Percentiles rank a stretch among this genome's conserved stretches.
phyloP scores from a whole-genome alignment of 1,284 basidiomycete species.

The Ustilago lituana region DNA sequence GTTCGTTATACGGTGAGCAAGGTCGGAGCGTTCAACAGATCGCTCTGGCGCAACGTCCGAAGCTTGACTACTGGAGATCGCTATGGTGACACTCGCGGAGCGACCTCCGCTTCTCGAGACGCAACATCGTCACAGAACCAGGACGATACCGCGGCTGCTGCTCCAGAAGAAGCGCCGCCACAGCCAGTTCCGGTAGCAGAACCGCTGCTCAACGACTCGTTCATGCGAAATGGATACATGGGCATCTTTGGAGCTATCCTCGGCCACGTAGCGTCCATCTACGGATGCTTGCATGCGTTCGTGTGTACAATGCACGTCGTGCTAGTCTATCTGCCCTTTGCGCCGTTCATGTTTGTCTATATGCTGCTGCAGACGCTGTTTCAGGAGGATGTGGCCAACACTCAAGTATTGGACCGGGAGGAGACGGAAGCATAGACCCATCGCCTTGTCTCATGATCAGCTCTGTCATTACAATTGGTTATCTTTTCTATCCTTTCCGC shows the following conservation, averaged over 20 bases:
- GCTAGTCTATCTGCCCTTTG: constrained; percentile 41
- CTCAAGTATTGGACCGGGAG: constrained; percentile 38
- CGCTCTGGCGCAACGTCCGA: constrained; percentile 9
- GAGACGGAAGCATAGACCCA: background rate
- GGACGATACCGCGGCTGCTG: background rate
- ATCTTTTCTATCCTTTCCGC: too few relatives aligned
- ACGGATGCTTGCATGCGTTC: constrained; percentile 38
- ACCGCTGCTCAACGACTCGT: constrained; percentile 29
- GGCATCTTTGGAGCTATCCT: constrained; percentile 42
- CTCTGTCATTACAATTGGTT: too few relatives aligned
- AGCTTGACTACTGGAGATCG: constrained; percentile 7
- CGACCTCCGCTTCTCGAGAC: background rate
- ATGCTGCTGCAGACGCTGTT: constrained; percentile 26
- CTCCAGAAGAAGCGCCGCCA: constrained; percentile 1
- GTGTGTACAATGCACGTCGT: constrained; percentile 35
- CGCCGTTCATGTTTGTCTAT: constrained; percentile 37
- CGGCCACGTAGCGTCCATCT: constrained; percentile 35
- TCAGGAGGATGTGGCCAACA: constrained; percentile 37
- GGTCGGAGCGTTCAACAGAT: background rate
- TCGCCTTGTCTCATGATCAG: too few relatives aligned
- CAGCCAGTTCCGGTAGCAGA: constrained; percentile 14
- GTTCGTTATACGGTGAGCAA: constrained; percentile 19
- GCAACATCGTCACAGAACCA: constrained; percentile 3
- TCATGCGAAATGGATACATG: constrained; percentile 18
- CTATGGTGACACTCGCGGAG: background rate